Conservation (phyloP, 1,284 basidiomycete genomes). For the Trichosporon coremiiforme region DNA sequence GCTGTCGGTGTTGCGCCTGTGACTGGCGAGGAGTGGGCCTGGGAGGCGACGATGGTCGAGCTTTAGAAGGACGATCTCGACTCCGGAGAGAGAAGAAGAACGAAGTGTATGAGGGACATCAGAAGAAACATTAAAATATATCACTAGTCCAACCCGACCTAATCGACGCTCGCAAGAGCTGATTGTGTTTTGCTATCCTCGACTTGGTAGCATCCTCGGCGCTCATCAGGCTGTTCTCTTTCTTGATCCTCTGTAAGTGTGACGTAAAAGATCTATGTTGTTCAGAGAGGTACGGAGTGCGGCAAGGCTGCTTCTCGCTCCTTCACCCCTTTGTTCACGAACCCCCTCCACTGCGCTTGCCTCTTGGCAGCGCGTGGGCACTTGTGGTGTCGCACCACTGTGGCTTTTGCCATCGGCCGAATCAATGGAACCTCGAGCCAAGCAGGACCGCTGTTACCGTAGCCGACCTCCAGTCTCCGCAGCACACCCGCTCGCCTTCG, state of each 20-base stretch:
- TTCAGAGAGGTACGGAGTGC: background rate
- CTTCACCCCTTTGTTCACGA: background rate
- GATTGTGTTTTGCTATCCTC: constrained; percentile 12
- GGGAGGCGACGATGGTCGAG: constrained; percentile 33
- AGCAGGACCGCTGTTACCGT: constrained; percentile 11
- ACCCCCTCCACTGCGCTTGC: background rate
- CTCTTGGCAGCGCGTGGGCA: constrained; percentile 5
- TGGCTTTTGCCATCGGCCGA: background rate
- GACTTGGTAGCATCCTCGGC: constrained; percentile 13
- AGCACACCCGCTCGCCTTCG: constrained; percentile 34
- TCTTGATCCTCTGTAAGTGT: background rate
- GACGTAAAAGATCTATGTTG: background rate
- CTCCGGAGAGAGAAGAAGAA: background rate
- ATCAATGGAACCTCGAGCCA: background rate
- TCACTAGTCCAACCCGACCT: constrained; percentile 20
- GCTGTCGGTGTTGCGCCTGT: constrained; percentile 19
- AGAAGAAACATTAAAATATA: constrained; percentile 18
- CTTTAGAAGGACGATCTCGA: constrained; percentile 18
- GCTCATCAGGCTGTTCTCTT: constrained; percentile 13
- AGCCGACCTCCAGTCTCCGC: constrained; percentile 34
- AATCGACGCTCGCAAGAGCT: constrained; percentile 10
- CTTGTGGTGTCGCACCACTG: constrained; percentile 2
- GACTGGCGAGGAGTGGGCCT: constrained; percentile 31
- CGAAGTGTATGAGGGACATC: constrained; percentile 18
- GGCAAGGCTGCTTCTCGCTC: background rate